Evolutionary conservation across 2,329 filamentous ascomycete genomes (phyloP), one percentile per base, ranked within the genome.

Genomic region (Pseudogymnoascus pannorum): DNA sequence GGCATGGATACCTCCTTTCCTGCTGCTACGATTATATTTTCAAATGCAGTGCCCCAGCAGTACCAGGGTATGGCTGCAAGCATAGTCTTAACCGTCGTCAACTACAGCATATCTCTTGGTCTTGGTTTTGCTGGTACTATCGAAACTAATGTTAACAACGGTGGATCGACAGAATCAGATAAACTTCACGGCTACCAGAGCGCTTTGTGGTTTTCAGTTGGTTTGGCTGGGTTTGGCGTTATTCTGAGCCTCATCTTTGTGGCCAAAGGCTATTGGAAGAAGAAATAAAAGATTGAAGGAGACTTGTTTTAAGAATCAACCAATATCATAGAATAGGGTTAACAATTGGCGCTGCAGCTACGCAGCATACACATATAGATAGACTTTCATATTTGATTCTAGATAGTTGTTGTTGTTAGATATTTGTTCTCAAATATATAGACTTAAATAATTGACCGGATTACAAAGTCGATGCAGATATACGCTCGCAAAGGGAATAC

Each of bases 1-100:
- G 84, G 84, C 1, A 85, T 87, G 80, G 84, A 88, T 68, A 86
- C 86, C 76, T 82, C 77, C 1, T 86, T 87, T 66, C 85, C 86
- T 0, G 81, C 84, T 0, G 83, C 82, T 0, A 86, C 79, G 0
- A 70, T 87, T 11, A 79, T 87, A 33, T 74, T 89, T 9, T 82
- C 79, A 16, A 80, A 86, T 64, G 74, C 74, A 4, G 73, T 79
- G 11, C 66, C 71, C 20, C 73, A 74, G 35, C 71, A 78, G 60
- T 75, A 79, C 61, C 78, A 82, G 64, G 80, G 79, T 12, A 74
- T 81, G 20, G 79, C 78, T 2, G 78, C 79, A 1, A 82, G 79
- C 20, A 70, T 88, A 5, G 81, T 87, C 35, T 83, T 80, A 61
- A 87, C 85, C 0, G 76, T 87, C 6, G 82, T 88, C 64, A 88